phyloP scores from a whole-genome alignment of 768 basidiomycete species.

The Solioccasus polychromus region DNA sequence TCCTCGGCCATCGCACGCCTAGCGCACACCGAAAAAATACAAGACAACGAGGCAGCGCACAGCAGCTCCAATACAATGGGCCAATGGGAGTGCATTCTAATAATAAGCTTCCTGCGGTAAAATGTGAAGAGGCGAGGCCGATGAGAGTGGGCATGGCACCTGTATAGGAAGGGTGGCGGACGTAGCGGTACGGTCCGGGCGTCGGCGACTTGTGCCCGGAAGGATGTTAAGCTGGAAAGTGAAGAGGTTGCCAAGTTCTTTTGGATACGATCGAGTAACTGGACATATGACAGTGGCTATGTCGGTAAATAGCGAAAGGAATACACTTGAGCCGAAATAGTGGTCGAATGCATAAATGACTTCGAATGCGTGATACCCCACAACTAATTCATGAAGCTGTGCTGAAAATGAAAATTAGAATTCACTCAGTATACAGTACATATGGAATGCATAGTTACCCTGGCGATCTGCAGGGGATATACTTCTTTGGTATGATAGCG shows the following conservation, averaged over 20 bases:
- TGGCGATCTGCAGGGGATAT: constrained; percentile 54
- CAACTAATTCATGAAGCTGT: constrained; percentile 47
- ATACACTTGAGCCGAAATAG: constrained; percentile 29
- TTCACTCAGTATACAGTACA: not conserved
- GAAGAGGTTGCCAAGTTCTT: constrained; percentile 50
- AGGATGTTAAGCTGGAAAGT: constrained; percentile 59
- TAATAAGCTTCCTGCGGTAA: constrained; percentile 46
- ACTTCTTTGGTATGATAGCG: constrained; percentile 54
- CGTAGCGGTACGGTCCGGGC: constrained; percentile 45
- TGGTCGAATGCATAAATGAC: constrained; percentile 38
- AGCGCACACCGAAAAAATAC: constrained; percentile 46
- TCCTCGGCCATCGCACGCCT: constrained; percentile 53
- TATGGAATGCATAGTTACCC: constrained; percentile 32
- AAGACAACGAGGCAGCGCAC: constrained; percentile 47
- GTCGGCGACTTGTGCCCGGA: constrained; percentile 52
- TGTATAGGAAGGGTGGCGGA: constrained; percentile 56
- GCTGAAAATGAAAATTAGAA: not conserved
- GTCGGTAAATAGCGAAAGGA: constrained; percentile 33
- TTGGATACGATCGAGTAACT: constrained; percentile 35
- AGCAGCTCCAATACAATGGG: constrained; percentile 30
- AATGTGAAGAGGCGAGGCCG: constrained; percentile 45
- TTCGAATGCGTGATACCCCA: constrained; percentile 54
- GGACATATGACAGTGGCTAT: constrained; percentile 35
- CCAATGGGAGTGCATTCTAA: constrained; percentile 37
- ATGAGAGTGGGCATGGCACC: constrained; percentile 49